A percentile compares a stretch with the other conserved stretches of the same genome.
Evolutionary conservation across 2,329 filamentous ascomycete species (phyloP).

Genomic region (Cercospora citrullina): DNA sequence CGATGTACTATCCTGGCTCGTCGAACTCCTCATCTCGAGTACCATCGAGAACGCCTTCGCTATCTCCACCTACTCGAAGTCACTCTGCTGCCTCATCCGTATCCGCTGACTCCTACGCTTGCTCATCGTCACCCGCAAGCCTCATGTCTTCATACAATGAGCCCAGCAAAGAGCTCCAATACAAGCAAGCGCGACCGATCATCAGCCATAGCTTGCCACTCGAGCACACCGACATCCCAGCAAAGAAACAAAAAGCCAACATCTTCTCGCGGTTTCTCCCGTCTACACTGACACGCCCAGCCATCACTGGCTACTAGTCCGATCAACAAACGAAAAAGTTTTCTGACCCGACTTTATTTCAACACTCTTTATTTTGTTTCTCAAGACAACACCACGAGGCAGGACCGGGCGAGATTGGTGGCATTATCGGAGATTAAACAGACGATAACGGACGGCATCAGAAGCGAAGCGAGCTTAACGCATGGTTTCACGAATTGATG

Average conservation of each 20-base stretch:
- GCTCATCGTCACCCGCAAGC: constrained; percentile 38
- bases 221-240: constrained; percentile 35
- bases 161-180: constrained; percentile 41
- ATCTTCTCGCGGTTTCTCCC: constrained; percentile 43
- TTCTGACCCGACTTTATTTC: background rate
- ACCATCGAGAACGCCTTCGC: constrained; percentile 51
- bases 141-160: constrained; percentile 38
- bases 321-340: constrained; percentile 1
- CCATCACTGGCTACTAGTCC: constrained; percentile 26
- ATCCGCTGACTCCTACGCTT: constrained; percentile 37
- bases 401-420: background rate
- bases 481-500: constrained; percentile 10
- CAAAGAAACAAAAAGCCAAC: constrained; percentile 42
- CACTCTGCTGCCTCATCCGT: constrained; percentile 39
- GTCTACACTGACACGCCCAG: constrained; percentile 30
- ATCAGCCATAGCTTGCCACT: constrained; percentile 29
- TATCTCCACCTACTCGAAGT: constrained; percentile 50
- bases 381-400: background rate
- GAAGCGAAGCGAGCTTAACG: background rate
- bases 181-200: constrained; percentile 35
- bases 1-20: constrained; percentile 32
- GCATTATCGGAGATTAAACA: background rate
- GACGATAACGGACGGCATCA: background rate
- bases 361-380: constrained; percentile 6
- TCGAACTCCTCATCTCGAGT: constrained; percentile 37